Percentiles rank a stretch among this genome's conserved stretches.
These are phyloP conservation scores for Ganoderma lucidum DNA, from an alignment of 1,284 basidiomycete species.

Conservation along the genomic window DNA sequence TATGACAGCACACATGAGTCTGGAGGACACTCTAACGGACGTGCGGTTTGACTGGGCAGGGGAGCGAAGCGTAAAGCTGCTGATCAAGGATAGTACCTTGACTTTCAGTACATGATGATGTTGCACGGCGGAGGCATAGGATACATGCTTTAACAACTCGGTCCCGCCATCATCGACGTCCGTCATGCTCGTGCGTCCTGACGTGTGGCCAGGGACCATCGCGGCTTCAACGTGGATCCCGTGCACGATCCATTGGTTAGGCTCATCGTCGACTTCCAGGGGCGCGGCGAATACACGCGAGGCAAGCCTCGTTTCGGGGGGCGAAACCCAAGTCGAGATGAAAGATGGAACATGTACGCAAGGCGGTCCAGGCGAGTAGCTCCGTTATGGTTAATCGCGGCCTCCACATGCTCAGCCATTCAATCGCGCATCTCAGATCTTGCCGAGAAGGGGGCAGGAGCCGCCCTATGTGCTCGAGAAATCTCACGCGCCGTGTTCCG, in stretches of 20 bases:
- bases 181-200: constrained; percentile 2
- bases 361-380: constrained; percentile 12
- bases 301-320: constrained; percentile 20
- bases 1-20: constrained; percentile 68
- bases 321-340: constrained; percentile 5
- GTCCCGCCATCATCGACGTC: not conserved
- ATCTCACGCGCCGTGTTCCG: constrained; percentile 18
- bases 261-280: not conserved
- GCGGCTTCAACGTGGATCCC: not conserved
- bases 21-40: constrained; percentile 74
- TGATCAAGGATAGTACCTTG: constrained; percentile 81
- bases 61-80: constrained; percentile 82
- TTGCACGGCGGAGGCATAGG: not conserved
- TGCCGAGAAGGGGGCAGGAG: constrained; percentile 8
- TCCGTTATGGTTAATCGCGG: constrained; percentile 21
- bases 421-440: constrained; percentile 18
- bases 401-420: constrained; percentile 15
- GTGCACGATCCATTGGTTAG: constrained; percentile 7
- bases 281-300: constrained; percentile 3
- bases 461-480: not conserved
- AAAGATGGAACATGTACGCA: constrained; percentile 7
- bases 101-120: constrained; percentile 79
- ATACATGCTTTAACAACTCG: constrained; percentile 13
- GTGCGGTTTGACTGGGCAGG: constrained; percentile 86
- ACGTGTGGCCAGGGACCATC: constrained; percentile 10